Evolutionary conservation across 2,329 filamentous ascomycete species (phyloP), one percentile per base, ranked within the genome.

Genomic region (Capronia epimyces): DNA sequence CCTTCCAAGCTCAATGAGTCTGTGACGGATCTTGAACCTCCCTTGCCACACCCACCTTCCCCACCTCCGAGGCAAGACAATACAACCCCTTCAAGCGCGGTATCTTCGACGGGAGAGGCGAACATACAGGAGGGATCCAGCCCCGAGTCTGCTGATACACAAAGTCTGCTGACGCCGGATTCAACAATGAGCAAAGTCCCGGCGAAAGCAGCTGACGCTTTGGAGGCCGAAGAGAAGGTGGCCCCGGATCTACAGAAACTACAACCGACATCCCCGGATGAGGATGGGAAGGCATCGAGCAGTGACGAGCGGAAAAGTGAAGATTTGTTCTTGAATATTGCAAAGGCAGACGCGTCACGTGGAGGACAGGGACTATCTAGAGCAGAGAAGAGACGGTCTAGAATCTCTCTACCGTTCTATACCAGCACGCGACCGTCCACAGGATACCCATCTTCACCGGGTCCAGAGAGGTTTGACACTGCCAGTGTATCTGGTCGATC

Each of bases 241-340:
- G 62, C 57, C 16, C 48, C 60, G 31, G 64, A 66, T 16, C 56
- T 50, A 6, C 32, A 51, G 24, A 49, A 45, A 7, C 18, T 59
- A n/a, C 45, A 49, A 43, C 53, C 50, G 9, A 44, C 41, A 45
- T 20, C 46, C 18, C 43, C 51, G n/a, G 53, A 58, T 18, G 52
- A 58, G 32, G 63, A 65, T 41, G 65, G 61, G 45, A 65, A 62
- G 50, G 65, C 59, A 36, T 63, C 64, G 16, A 63, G 65, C 41
- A 62, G 64, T 32, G 69, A 72, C 31, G 69, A 73, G 36, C 64
- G 64, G 22, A 69, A 67, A 52, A 70, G 67, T 52, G 71, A 73
- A 46, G 71, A 74, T 62, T 59, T 74, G 22, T 74, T 74, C 54
- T 58, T 74, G 47, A 73, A 74, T 53, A 73, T 74, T 51, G 71